Base-by-base conservation (phyloP, 345 rosid species). In the Lepidium africanum region DNA sequence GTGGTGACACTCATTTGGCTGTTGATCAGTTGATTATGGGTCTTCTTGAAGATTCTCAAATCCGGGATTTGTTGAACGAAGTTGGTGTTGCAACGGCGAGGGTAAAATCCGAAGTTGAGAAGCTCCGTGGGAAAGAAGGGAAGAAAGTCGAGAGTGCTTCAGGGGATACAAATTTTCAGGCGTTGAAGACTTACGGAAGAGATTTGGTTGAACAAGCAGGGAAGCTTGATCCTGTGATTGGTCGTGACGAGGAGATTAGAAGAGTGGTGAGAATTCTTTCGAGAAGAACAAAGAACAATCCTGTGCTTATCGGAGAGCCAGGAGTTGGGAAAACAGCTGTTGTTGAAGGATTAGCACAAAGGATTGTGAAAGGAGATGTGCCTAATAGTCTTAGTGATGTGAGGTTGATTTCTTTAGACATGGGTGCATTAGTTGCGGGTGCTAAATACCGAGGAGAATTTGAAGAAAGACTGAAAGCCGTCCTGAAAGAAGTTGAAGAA, bases 321-420 rank as follows among this genome's bases (percentile, higher is more conserved):
- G 98, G 97, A 13, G 96, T 93, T 2, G 96, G 98, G 0, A 93
- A 93, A 78, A 93, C 98, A 5, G 98, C 94, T 30, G 98, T 93
- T 0, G 98, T 87, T 5, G 98, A 93, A 72, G 98, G 98, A 3
- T 64, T 90, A 77, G 96, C 98, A 10, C 98, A 90, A 25, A 87
- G 97, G 72, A 90, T 90, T 49, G 94, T 90, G 52, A 76, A 83
- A 53, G 98, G 96, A 54, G 94, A 90, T 67, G 89, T 90, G 0
- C 98, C 98, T 1, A 88, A 90, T 37, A 93, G 90, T 76, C 92
- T 93, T 19, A 27, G 81, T 5, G 96, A 90, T 62, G 98, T 93
- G 63, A 88, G 97, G 67, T 82, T 93, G 23, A 83, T 93, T 35
- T 87, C 98, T 3, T 53, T 93, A 53, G 96, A 93, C 48, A 88